Evolutionary conservation across 257 asterid species (phyloP), one percentile per base, ranked within the genome.

Genomic region (Solanum corneliomulleri): DNA sequence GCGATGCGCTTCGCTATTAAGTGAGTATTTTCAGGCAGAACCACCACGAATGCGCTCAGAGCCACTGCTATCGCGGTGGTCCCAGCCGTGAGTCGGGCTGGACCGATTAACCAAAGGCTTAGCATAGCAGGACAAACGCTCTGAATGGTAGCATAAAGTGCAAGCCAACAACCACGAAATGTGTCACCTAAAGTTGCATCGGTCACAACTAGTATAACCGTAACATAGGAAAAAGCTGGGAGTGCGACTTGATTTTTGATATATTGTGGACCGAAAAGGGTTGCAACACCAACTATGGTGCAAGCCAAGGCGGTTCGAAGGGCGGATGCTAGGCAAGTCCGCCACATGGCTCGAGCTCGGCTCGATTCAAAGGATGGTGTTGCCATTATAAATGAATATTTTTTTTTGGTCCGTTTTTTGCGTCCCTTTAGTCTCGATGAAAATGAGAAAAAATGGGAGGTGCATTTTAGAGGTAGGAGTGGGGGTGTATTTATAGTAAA

Each of bases 291-390:
- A 1, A 96, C 98, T 37, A 95, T 90, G 16, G 92, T 88, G 95
- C 98, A 96, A 11, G 99, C 99, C 42, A 94, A 25, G 89, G 97
- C 94, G 27, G 99, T 95, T 31, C 98, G 92, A 58, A 94, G 88
- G 86, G 98, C 98, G 15, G 99, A 95, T 10, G 88, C 92, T 6
- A 92, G 87, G 90, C 96, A 89, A 66, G 91, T 87, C 72, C 89
- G 90, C 98, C 98, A 95, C 86, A 93, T 58, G 37, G 91, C 89
- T 41, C 88, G 86, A 2, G 91, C 86, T 7, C 87, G 87, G 41
- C 74, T 87, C 64, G 76, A 86, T 88, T 91, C 87, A 87, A 47
- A 86, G 29, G 23, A 86, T 37, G 90, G 69, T 86, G 85, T 87
- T 58, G 88, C 76, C 95, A 91, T 89, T 37, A 14, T 37, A 18